These are phyloP conservation scores for Macrophomina tecta DNA, from an alignment of 2,329 filamentous ascomycete genomes.

Conservation along the genomic window DNA sequence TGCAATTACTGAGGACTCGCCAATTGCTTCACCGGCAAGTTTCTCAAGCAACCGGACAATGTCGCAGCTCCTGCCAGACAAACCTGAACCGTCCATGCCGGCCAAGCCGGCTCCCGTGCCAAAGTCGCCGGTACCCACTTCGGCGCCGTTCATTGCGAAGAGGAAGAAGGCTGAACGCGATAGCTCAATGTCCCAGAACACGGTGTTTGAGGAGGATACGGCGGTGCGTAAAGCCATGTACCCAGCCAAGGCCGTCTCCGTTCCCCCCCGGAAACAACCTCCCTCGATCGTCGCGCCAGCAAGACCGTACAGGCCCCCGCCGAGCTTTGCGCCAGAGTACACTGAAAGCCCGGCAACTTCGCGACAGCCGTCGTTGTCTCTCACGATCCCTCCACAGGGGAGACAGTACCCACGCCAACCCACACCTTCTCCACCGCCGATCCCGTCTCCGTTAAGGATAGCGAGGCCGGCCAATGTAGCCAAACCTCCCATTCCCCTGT, in stretches of 20 bases:
- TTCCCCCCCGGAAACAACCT: constrained; percentile 7
- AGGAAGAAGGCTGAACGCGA: constrained; percentile 31
- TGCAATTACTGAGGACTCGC: constrained; percentile 43
- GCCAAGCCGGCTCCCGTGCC: constrained; percentile 27
- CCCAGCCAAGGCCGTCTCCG: constrained; percentile 7
- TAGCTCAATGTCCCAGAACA: constrained; percentile 42
- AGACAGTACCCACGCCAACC: neutral
- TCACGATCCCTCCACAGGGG: constrained; percentile 12
- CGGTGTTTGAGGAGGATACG: constrained; percentile 45
- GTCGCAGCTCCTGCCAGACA: constrained; percentile 35
- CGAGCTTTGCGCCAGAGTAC: constrained; percentile 11
- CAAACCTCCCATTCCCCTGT: constrained; percentile 7
- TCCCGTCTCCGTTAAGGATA: constrained; percentile 31
- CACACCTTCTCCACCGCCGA: constrained; percentile 29
- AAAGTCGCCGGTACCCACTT: constrained; percentile 5
- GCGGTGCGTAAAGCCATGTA: constrained; percentile 17
- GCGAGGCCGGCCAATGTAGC: constrained; percentile 10
- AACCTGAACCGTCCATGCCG: constrained; percentile 29
- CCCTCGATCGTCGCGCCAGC: neutral
- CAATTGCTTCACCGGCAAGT: constrained; percentile 24
- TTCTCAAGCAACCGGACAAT: constrained; percentile 28
- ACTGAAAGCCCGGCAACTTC: constrained; percentile 1
- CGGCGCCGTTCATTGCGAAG: constrained; percentile 15
- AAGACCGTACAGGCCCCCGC: constrained; percentile 11
- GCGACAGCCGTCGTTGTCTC: constrained; percentile 9